Evolutionary conservation across 495 filamentous ascomycete species (phyloP).

Genomic region (Tuber aestivum): DNA sequence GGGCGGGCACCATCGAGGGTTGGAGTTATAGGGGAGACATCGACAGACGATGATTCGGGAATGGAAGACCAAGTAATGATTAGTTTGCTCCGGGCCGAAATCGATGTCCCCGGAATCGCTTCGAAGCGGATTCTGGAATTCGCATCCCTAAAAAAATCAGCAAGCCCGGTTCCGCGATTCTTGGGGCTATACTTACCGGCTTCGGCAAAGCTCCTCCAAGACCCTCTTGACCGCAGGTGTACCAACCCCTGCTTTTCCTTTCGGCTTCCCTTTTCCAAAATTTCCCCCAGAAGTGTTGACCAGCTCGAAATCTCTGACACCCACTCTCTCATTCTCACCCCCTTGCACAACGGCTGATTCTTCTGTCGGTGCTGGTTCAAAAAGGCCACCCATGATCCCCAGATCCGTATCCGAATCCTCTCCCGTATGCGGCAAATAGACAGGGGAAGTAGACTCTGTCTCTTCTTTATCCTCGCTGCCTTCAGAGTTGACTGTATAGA

Average conservation of each 20-base stretch:
- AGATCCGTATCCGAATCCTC: constrained; percentile 20
- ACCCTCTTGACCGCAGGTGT: constrained; percentile 40
- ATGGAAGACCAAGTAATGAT: constrained; percentile 66
- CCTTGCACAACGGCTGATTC: constrained; percentile 46
- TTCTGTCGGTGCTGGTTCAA: constrained; percentile 45
- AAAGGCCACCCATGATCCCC: constrained; percentile 29
- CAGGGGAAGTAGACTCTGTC: background rate
- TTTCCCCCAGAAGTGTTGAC: constrained; percentile 62
- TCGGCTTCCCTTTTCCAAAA: constrained; percentile 30
- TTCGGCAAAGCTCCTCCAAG: constrained; percentile 79
- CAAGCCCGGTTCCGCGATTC: constrained; percentile 58
- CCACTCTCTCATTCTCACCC: constrained; percentile 48
- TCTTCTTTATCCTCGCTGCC: background rate
- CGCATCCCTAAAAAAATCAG: constrained; percentile 57
- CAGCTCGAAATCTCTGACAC: constrained; percentile 76
- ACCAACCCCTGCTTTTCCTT: constrained; percentile 28
- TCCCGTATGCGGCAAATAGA: background rate
- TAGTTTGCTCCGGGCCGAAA: constrained; percentile 67
- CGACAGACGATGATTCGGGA: constrained; percentile 12
- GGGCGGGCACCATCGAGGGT: constrained; percentile 58
- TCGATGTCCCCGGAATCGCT: constrained; percentile 45
- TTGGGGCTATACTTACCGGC: constrained; percentile 56
- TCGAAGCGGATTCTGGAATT: constrained; percentile 38
- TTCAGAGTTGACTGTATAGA: constrained; percentile 8
- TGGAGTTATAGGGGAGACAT: constrained; percentile 1